Evolutionary conservation across 31 red algal species (phyloP), one percentile per base, ranked within the genome.

Genomic region (Porphyra umbilicalis): DNA sequence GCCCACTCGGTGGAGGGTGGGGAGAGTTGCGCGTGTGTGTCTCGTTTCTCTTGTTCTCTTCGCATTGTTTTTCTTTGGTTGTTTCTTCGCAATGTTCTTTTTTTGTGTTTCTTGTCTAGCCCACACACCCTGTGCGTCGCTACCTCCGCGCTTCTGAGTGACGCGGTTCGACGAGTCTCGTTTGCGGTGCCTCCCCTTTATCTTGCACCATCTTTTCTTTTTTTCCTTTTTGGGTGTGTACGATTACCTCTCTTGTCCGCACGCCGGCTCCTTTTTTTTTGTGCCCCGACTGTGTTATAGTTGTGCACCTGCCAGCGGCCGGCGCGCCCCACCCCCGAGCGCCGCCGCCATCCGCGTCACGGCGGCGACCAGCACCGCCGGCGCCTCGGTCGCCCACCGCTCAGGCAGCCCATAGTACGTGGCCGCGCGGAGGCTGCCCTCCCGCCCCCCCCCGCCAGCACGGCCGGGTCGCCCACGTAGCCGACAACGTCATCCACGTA

Each of bases 401-500:
- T 71, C 57, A 8, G 91, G 91, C 39, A 93, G 80, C 6, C 91
- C 91, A 37, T 93, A 93, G 38, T 93, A 93, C 75, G 76, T 79
- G 16, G 91, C 91, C 3, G 86, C 86, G 29, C 91, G 85, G 36
- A 89, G 86, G 71, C 86, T 82, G 34, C 86, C 86, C 80, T 89
- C 91, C 10, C 91, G 77, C 35, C 76, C 75, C 8, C 86, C 20
- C 80, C 83, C 14, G 75, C 35, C 10, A 88, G 75, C 20, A 89
- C 86, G 9, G 83, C 86, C 10, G 76, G 76, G 25, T 86, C 88
- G 33, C 84, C 86, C 35, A 93, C 80, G 74, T 93, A 93, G 39
- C 91, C 86, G 86, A 89, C 88, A 2, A 93, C 91, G 74, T 93
- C 91, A 30, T 93, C 86, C 20, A 75, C 76, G 57, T 93, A 93